phyloP scores from a whole-genome alignment of 345 rosid species.

The Euphorbia tirucalli region DNA sequence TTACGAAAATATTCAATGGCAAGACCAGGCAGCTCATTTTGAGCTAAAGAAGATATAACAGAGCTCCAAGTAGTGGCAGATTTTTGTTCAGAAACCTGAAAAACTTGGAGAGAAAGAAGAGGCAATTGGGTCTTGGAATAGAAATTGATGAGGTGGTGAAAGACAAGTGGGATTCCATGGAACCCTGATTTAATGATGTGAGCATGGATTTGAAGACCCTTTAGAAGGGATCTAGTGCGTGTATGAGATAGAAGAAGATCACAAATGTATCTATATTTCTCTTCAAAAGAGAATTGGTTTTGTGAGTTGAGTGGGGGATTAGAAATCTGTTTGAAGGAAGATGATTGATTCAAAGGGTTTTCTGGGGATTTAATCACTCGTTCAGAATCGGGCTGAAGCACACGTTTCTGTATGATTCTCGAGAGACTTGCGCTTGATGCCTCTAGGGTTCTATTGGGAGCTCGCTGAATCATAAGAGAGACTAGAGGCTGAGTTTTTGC shows the following conservation, averaged over 20 bases:
- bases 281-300: slow-evolving; percentile 30
- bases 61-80: slow-evolving; percentile 91
- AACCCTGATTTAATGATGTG: slow-evolving; percentile 64
- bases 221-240: slow-evolving; percentile 44
- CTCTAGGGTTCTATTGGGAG: not conserved
- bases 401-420: not conserved
- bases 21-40: slow-evolving; percentile 72
- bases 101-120: slow-evolving; percentile 46
- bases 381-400: not conserved
- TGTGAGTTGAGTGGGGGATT: slow-evolving; percentile 17
- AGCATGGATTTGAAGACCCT: slow-evolving; percentile 78
- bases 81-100: slow-evolving; percentile 46
- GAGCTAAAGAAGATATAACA: slow-evolving; percentile 68
- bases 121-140: slow-evolving; percentile 82
- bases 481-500: not conserved
- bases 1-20: slow-evolving; percentile 63
- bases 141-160: slow-evolving; percentile 80
- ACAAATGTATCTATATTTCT: slow-evolving; percentile 46
- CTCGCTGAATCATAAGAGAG: slow-evolving; percentile 13
- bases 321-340: not conserved
- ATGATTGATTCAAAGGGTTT: not conserved
- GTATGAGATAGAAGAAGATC: slow-evolving; percentile 60
- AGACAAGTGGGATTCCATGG: slow-evolving; percentile 60
- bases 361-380: not conserved
- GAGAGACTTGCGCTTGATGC: slow-evolving; percentile 3